Evolutionary conservation across 1,139 yeast species (phyloP).

Genomic region (Geotrichum histeridarum): DNA sequence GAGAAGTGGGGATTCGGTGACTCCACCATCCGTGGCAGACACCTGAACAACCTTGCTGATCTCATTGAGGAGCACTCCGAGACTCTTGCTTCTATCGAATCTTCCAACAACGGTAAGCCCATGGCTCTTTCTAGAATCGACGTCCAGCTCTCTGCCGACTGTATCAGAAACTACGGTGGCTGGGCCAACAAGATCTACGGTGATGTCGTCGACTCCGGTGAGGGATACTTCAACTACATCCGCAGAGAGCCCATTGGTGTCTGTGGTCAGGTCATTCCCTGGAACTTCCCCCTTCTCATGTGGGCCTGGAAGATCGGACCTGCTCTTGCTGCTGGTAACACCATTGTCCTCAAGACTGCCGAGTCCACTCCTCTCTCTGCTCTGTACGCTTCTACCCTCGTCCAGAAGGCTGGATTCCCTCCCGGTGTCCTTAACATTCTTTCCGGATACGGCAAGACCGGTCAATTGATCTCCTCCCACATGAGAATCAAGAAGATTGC

Average conservation of each 20-base stretch:
- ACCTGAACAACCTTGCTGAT: slow-evolving; percentile 61
- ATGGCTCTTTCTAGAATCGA: slow-evolving; percentile 53
- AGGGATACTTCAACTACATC: slow-evolving; percentile 55
- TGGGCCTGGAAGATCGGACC: slow-evolving; percentile 80
- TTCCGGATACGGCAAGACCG: slow-evolving; percentile 72
- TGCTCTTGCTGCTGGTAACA: slow-evolving; percentile 73
- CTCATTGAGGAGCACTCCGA: slow-evolving; percentile 57
- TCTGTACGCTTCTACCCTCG: slow-evolving; percentile 53
- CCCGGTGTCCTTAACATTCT: slow-evolving; percentile 70
- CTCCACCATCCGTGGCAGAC: slow-evolving; percentile 52
- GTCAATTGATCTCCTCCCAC: slow-evolving; percentile 68
- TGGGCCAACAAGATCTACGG: slow-evolving; percentile 78
- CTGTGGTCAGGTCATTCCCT: slow-evolving; percentile 79
- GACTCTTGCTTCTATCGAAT: slow-evolving; percentile 62
- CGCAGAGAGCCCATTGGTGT: slow-evolving; percentile 70
- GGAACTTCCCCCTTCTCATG: slow-evolving; percentile 87
- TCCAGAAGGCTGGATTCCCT: slow-evolving; percentile 69
- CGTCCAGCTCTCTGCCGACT: slow-evolving; percentile 51
- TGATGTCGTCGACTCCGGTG: slow-evolving; percentile 60
- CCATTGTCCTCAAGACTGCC: slow-evolving; percentile 69
- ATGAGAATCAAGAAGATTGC: slow-evolving; percentile 71
- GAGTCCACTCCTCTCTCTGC: slow-evolving; percentile 78
- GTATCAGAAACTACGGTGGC: slow-evolving; percentile 70
- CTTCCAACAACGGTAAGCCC: slow-evolving; percentile 79
- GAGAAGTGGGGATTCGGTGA: slow-evolving; percentile 44